A percentile compares a stretch with the other conserved stretches of the same genome.
Conservation (phyloP, 129 eudicot genomes). For the Artemisia argyi region DNA sequence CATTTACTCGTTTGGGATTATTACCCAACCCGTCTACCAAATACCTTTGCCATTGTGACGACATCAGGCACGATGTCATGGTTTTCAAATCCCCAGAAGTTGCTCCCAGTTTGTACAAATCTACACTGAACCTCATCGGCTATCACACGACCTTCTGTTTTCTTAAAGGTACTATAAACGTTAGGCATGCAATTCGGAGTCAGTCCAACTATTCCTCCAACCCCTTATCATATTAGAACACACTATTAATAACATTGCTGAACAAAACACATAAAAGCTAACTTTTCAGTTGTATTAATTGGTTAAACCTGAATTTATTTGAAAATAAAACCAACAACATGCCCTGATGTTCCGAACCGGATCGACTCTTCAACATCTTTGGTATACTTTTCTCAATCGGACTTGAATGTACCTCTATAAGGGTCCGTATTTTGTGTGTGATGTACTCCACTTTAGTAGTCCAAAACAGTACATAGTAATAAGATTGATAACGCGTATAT, state of each 20-base stretch:
- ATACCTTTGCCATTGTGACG: slow-evolving; percentile 56
- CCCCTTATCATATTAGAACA: slow-evolving; percentile 41
- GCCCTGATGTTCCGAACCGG: slow-evolving; percentile 66
- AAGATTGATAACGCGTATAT: too few relatives aligned
- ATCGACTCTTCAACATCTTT: slow-evolving; percentile 69
- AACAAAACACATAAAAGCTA: neutral
- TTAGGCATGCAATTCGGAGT: slow-evolving; percentile 69
- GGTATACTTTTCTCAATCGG: slow-evolving; percentile 67
- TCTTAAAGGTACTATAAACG: slow-evolving; percentile 52
- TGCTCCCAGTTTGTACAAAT: slow-evolving; percentile 71
- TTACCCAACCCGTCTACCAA: too few relatives aligned
- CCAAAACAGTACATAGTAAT: neutral
- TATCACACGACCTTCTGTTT: slow-evolving; percentile 3
- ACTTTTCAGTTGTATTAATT: neutral
- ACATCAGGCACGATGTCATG: slow-evolving; percentile 75
- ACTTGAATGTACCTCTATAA: slow-evolving; percentile 69
- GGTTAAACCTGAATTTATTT: slow-evolving; percentile 47
- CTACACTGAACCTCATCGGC: slow-evolving; percentile 87
- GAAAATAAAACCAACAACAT: slow-evolving; percentile 59
- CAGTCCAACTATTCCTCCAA: slow-evolving; percentile 75
- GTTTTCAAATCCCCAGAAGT: slow-evolving; percentile 77
- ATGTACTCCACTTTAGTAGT: slow-evolving; percentile 62
- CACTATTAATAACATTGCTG: too few relatives aligned
- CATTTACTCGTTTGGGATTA: too few relatives aligned
- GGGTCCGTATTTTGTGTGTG: slow-evolving; percentile 74